phyloP scores from a whole-genome alignment of 2,329 filamentous ascomycete species.

The Colletotrichum shisoi region DNA sequence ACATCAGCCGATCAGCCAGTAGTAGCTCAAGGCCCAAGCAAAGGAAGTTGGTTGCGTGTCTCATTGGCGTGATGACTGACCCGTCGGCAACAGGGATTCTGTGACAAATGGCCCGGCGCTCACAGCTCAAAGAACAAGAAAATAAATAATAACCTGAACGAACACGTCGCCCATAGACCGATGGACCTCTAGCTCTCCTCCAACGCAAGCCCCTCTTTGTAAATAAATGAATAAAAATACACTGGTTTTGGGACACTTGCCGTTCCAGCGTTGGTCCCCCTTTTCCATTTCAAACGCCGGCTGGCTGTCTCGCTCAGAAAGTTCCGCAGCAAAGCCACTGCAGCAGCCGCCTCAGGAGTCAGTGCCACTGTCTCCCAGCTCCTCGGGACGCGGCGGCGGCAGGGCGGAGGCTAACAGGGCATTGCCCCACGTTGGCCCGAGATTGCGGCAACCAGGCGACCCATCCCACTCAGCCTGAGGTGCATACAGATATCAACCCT shows the following conservation, averaged over 20 bases:
- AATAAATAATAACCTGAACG: too few relatives aligned
- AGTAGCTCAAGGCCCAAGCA: too few relatives aligned
- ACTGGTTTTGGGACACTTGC: background rate
- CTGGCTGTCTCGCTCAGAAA: background rate
- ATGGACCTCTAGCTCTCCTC: too few relatives aligned
- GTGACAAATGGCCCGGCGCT: background rate
- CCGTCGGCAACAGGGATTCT: background rate
- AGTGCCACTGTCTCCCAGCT: slow-evolving; percentile 24
- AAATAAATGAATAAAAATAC: background rate
- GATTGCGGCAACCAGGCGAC: background rate
- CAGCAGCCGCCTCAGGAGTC: background rate
- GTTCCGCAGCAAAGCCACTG: slow-evolving; percentile 3
- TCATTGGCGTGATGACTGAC: too few relatives aligned
- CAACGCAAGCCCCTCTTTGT: background rate
- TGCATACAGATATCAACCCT: background rate
- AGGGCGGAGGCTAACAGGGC: slow-evolving; percentile 26
- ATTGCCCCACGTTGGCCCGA: slow-evolving; percentile 3
- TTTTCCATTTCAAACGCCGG: slow-evolving; percentile 20
- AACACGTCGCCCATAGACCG: too few relatives aligned
- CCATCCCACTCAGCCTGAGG: background rate
- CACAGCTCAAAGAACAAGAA: too few relatives aligned
- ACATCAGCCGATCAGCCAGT: too few relatives aligned
- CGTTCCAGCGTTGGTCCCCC: slow-evolving; percentile 3
- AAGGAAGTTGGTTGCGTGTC: too few relatives aligned
- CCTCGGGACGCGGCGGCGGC: slow-evolving; percentile 36